Percentiles rank a stretch among this genome's conserved stretches.
Conservation (phyloP, 805 yeast genomes). For the Ogataea nitratoaversa region DNA sequence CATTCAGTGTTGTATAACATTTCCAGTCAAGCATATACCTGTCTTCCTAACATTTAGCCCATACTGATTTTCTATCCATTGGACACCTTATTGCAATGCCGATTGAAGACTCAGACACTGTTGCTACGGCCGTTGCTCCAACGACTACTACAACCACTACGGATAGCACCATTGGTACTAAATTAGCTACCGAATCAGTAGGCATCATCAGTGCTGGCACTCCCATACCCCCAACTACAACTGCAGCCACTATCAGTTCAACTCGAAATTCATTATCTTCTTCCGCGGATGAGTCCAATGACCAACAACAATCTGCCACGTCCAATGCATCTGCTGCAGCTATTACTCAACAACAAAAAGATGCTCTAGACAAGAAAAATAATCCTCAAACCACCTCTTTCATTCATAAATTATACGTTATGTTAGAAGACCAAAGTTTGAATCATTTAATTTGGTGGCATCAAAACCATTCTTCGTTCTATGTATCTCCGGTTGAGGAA, state of each 20-base stretch:
- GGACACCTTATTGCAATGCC: slow-evolving; percentile 2
- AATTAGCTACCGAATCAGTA: too few relatives aligned
- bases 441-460: slow-evolving; percentile 86
- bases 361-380: slow-evolving; percentile 10
- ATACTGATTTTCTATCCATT: too few relatives aligned
- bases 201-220: too few relatives aligned
- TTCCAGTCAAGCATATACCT: too few relatives aligned
- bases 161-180: too few relatives aligned
- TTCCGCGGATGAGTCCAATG: too few relatives aligned
- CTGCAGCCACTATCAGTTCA: too few relatives aligned
- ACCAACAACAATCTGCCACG: background rate
- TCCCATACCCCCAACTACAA: too few relatives aligned
- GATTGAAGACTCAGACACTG: slow-evolving; percentile 2
- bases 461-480: slow-evolving; percentile 59
- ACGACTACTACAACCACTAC: background rate
- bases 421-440: slow-evolving; percentile 76
- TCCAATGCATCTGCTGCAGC: too few relatives aligned
- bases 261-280: too few relatives aligned
- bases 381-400: slow-evolving; percentile 41
- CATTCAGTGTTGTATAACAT: too few relatives aligned
- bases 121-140: background rate
- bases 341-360: slow-evolving; percentile 5
- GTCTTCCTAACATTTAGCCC: too few relatives aligned
- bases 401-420: slow-evolving; percentile 84
- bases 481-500: slow-evolving; percentile 80